Evolutionary conservation across 2,329 filamentous ascomycete species (phyloP), one percentile per base, ranked within the genome.

Genomic region (Periglandula ipomoeae): DNA sequence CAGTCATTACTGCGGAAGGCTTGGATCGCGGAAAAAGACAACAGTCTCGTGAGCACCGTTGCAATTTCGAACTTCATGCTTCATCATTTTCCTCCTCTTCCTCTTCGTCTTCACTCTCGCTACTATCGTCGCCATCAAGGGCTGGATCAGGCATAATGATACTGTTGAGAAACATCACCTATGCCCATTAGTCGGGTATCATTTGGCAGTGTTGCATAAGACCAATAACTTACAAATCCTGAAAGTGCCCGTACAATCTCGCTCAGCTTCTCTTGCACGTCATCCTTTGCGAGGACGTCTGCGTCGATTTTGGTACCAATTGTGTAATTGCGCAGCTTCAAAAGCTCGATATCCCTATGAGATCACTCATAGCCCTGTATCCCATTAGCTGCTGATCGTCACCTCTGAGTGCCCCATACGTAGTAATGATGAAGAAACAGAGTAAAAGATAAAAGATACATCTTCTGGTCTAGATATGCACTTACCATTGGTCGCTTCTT

Each of bases 401-500:
- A n/a, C n/a, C n/a, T n/a, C n/a, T n/a, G n/a, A n/a, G n/a, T n/a
- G n/a, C n/a, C n/a, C n/a, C n/a, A n/a, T n/a, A n/a, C n/a, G n/a
- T n/a, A n/a, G n/a, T n/a, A n/a, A n/a, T n/a, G n/a, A n/a, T n/a
- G n/a, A n/a, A n/a, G n/a, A n/a, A n/a, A n/a, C n/a, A 32, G 9
- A 8, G 39, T 22, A 23, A 10, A 24, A 6, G 5, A 20, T 22
- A 20, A 23, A 11, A 23, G 17, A 19, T 5, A n/a, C 3, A 10
- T 11, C 15, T 22, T 26, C 11, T 42, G 15, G 13, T 23, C 11
- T 4, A n/a, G 13, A 23, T 42, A 6, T 26, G 10, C 13, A n/a
- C 23, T 42, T 42, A 89, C 88, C 80, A 90, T 91, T 4, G 90
- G 90, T 61, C 84, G 84, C 34, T 81, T 91, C 73, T 94, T 95